These are phyloP conservation scores for Populus davidiana DNA, from an alignment of 345 rosid genomes.

Conservation along the genomic window DNA sequence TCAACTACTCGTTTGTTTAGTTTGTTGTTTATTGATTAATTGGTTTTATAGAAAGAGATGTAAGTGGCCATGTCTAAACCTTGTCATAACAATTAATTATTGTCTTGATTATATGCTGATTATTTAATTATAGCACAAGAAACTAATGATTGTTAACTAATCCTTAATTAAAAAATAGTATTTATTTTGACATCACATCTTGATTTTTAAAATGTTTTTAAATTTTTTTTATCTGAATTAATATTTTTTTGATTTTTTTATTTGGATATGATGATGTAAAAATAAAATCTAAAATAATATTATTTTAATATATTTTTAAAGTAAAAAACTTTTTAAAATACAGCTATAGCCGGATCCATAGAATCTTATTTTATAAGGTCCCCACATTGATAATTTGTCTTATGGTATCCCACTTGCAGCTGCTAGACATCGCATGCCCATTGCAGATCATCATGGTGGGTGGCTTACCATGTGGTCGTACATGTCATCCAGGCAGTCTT, in stretches of 20 bases:
- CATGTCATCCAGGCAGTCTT: neutral
- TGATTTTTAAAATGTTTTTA: too few relatives aligned
- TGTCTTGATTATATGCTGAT: neutral
- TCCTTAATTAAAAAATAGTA: neutral
- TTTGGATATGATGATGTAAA: too few relatives aligned
- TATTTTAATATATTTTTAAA: too few relatives aligned
- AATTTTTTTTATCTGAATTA: too few relatives aligned
- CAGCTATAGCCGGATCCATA: too few relatives aligned
- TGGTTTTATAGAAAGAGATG: neutral
- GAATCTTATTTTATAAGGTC: neutral
- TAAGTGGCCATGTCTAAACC: neutral
- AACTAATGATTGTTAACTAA: neutral
- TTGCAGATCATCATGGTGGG: too few relatives aligned
- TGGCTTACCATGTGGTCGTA: neutral
- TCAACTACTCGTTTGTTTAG: accelerated
- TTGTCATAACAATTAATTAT: neutral
- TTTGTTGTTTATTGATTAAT: too few relatives aligned
- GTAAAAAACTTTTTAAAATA: too few relatives aligned
- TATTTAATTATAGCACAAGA: neutral
- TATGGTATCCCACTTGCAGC: slow-evolving; percentile 15
- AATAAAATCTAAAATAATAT: too few relatives aligned
- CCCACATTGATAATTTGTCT: neutral
- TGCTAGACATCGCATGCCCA: neutral
- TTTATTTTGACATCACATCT: too few relatives aligned
- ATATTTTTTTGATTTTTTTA: too few relatives aligned